These are phyloP conservation scores for Aspergillus pseudoterreus DNA, from an alignment of 2,329 filamentous ascomycete species.

Conservation along the genomic window DNA sequence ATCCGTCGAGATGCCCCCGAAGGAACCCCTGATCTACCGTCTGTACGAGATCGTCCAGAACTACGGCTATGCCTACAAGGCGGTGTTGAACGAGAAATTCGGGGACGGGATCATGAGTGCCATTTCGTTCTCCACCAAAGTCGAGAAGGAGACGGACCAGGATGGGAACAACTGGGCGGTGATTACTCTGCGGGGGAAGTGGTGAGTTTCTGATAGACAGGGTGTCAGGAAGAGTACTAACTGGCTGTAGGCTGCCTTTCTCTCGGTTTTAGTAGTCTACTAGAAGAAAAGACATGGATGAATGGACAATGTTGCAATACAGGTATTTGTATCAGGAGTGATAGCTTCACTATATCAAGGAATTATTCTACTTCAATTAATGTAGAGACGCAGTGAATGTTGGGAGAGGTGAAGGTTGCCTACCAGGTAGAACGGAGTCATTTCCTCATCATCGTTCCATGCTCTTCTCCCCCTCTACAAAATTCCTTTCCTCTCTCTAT, in stretches of 20 bases:
- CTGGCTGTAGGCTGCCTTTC: conserved; percentile 41
- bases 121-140: conserved; percentile 83
- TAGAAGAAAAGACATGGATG: too few relatives aligned
- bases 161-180: conserved; percentile 78
- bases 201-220: conserved; percentile 50
- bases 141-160: conserved; percentile 89
- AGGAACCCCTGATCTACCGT: conserved; percentile 83
- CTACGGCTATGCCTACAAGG: conserved; percentile 95
- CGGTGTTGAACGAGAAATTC: conserved; percentile 91
- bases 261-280: conserved; percentile 10
- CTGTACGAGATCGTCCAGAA: conserved; percentile 95
- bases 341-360: not conserved
- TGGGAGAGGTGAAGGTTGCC: too few relatives aligned
- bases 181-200: conserved; percentile 80
- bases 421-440: too few relatives aligned
- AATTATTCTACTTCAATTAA: too few relatives aligned
- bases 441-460: not conserved
- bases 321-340: too few relatives aligned
- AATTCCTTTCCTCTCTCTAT: not conserved
- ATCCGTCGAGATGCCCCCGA: conserved; percentile 76
- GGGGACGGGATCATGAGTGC: conserved; percentile 96
- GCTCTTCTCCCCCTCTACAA: not conserved
- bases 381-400: too few relatives aligned
- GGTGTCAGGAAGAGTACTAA: not conserved
- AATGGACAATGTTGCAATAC: too few relatives aligned